phyloP scores from a whole-genome alignment of 352 stramenopile genomes.

The Phytophthora pluvialis region DNA sequence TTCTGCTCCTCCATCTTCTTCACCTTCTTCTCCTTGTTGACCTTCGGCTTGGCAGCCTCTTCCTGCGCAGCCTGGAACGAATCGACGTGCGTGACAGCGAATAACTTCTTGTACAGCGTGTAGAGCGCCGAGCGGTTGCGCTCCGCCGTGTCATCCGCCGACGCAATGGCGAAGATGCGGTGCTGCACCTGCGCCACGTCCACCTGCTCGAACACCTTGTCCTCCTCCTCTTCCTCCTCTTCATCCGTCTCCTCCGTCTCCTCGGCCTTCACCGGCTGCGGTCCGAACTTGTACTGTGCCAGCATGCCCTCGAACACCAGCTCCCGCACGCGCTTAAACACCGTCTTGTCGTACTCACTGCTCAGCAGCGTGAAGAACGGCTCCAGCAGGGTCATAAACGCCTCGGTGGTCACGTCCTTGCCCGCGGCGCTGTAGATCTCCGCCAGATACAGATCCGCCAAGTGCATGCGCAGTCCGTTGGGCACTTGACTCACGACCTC shows the following conservation, averaged over 20 bases:
- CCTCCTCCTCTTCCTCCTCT: constrained; percentile 54
- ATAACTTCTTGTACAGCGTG: constrained; percentile 82
- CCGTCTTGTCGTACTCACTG: constrained; percentile 79
- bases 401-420: constrained; percentile 57
- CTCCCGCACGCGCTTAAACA: constrained; percentile 83
- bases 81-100: constrained; percentile 71
- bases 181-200: constrained; percentile 76
- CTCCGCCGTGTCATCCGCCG: constrained; percentile 76
- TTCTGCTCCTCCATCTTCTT: constrained; percentile 25
- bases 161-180: constrained; percentile 80
- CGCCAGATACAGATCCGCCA: constrained; percentile 75
- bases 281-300: constrained; percentile 70
- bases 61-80: constrained; percentile 68
- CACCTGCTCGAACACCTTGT: constrained; percentile 71
- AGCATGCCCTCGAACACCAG: constrained; percentile 79
- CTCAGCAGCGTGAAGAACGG: constrained; percentile 84
- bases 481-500: constrained; percentile 81
- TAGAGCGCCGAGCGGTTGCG: constrained; percentile 83
- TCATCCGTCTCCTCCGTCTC: constrained; percentile 51
- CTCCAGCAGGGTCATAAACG: constrained; percentile 78
- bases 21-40: constrained; percentile 43
- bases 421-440: constrained; percentile 67
- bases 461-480: constrained; percentile 82
- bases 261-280: constrained; percentile 48
- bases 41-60: constrained; percentile 38